phyloP scores from a whole-genome alignment of 1,139 yeast species.

The Pichia sp. region DNA sequence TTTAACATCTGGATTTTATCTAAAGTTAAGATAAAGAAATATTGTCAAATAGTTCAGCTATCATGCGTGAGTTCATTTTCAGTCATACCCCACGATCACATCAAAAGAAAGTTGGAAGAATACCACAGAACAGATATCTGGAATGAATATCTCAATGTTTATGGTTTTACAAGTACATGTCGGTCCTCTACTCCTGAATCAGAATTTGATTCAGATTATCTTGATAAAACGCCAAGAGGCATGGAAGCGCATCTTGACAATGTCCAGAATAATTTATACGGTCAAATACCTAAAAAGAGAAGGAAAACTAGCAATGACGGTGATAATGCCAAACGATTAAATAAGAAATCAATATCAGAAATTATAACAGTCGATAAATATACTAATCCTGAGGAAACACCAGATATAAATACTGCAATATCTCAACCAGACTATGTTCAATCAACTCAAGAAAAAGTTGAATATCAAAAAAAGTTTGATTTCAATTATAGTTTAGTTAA shows the following conservation, averaged over 20 bases:
- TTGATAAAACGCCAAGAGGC: too few species aligned
- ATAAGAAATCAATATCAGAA: not conserved
- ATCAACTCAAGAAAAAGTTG: not conserved
- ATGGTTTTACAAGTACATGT: not conserved
- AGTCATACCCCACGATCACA: not conserved
- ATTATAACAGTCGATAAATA: not conserved
- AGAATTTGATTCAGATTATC: too few species aligned
- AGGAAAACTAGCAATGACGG: not conserved
- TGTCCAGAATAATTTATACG: not conserved
- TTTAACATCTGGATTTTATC: slow-evolving; percentile 11
- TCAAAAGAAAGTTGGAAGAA: not conserved
- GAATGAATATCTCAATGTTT: slow-evolving; percentile 2
- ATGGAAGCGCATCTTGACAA: not conserved
- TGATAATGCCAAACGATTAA: too few species aligned
- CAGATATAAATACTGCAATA: not conserved
- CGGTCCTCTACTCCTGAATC: too few species aligned
- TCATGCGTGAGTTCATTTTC: slow-evolving; percentile 3
- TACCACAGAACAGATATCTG: not conserved
- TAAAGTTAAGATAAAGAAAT: slow-evolving; percentile 8
- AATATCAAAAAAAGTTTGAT: not conserved
- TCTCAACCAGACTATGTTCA: not conserved
- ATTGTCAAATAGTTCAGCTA: slow-evolving; percentile 6
- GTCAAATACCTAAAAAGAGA: not conserved
- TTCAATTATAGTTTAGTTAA: slow-evolving; percentile 1
- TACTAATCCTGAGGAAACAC: not conserved